These are phyloP conservation scores for Umbelopsis sp. DNA, from an alignment of 192 early-diverging fungal genomes.

Conservation along the genomic window DNA sequence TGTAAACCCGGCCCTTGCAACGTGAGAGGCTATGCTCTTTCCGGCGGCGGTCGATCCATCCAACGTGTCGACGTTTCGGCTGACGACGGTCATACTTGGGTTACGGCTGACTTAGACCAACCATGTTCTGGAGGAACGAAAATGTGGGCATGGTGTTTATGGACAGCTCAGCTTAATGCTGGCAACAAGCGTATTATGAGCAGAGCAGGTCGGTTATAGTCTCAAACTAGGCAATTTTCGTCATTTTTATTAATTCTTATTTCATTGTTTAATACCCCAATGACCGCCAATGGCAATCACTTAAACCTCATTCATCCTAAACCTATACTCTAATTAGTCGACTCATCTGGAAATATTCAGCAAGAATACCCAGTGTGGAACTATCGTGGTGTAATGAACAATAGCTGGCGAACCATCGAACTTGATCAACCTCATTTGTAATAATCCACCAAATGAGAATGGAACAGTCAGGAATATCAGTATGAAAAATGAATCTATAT, in stretches of 20 bases:
- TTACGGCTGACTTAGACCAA: conserved; percentile 63
- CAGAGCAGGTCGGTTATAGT: conserved; percentile 61
- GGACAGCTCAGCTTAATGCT: conserved; percentile 63
- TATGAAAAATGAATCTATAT: too few relatives aligned
- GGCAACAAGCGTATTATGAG: conserved; percentile 65
- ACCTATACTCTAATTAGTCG: conserved; percentile 41
- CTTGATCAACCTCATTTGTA: not conserved
- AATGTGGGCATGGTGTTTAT: conserved; percentile 87
- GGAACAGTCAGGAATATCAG: too few relatives aligned
- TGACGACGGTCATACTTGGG: conserved; percentile 87
- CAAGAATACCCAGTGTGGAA: conserved; percentile 78
- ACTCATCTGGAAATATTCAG: conserved; percentile 85
- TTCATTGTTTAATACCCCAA: not conserved
- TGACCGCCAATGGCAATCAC: too few relatives aligned
- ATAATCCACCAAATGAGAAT: not conserved
- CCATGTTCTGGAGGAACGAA: conserved; percentile 41
- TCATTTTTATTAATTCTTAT: not conserved
- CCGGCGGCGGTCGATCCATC: conserved; percentile 80
- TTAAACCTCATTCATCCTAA: too few relatives aligned
- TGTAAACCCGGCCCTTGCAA: conserved; percentile 35
- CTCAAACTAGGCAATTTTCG: too few relatives aligned
- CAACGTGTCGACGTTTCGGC: conserved; percentile 82
- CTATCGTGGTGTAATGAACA: conserved; percentile 82
- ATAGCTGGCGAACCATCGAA: conserved; percentile 53
- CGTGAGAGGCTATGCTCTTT: conserved; percentile 78